Percentiles rank a stretch among this genome's conserved stretches.
Evolutionary conservation across 768 basidiomycete species (phyloP).

Genomic region (Russula dissimulans): DNA sequence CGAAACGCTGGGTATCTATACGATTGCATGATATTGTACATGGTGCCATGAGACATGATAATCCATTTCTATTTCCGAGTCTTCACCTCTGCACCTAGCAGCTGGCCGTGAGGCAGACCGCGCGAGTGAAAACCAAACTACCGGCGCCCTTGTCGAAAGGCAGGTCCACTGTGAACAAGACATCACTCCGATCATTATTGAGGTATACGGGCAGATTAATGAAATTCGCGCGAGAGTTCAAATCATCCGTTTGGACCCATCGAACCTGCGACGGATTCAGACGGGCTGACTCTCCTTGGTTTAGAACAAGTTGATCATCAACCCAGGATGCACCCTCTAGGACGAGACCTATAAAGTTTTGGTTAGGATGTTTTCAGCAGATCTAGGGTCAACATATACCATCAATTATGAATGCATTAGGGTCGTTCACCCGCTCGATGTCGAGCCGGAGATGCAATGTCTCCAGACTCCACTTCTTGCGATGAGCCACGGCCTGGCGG

Average conservation of each 20-base stretch:
- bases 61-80: background rate
- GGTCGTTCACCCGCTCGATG: slow-evolving; percentile 70
- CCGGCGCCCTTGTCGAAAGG: slow-evolving; percentile 62
- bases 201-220: slow-evolving; percentile 90
- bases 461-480: slow-evolving; percentile 88
- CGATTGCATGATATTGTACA: background rate
- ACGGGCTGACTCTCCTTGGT: slow-evolving; percentile 73
- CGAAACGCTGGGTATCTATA: background rate
- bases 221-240: slow-evolving; percentile 33
- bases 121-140: slow-evolving; percentile 73
- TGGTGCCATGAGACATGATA: background rate
- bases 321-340: slow-evolving; percentile 83
- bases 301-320: slow-evolving; percentile 60
- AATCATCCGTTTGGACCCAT: slow-evolving; percentile 60
- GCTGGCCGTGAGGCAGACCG: slow-evolving; percentile 77
- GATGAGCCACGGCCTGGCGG: slow-evolving; percentile 89
- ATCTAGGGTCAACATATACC: slow-evolving; percentile 44
- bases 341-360: slow-evolving; percentile 52
- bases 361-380: slow-evolving; percentile 9
- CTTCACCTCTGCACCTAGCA: background rate
- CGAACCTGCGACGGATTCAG: slow-evolving; percentile 76
- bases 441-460: slow-evolving; percentile 73
- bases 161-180: slow-evolving; percentile 82
- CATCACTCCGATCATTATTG: slow-evolving; percentile 81
- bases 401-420: slow-evolving; percentile 76